Evolutionary conservation across 2,329 filamentous ascomycete species (phyloP), one percentile per base, ranked within the genome.

Genomic region (Dendryphion nanum): DNA sequence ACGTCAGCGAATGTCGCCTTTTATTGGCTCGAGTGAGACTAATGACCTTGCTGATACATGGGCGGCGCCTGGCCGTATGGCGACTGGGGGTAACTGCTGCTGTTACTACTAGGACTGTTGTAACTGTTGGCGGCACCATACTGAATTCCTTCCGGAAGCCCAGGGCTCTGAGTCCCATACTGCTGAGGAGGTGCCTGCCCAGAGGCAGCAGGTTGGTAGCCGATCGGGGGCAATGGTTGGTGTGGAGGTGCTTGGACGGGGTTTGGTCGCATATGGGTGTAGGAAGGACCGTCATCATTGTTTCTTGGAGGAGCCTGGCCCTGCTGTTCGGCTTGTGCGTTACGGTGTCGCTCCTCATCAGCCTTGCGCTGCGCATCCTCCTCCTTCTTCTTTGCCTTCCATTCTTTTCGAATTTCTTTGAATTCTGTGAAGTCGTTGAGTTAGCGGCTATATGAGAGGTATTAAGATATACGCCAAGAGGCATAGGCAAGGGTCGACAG

Each of bases 351-450:
- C 61, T 96, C 90, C 48, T 97, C 91, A 7, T 90, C 88, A 10
- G 85, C 86, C 74, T 96, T 96, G 60, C 90, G 86, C 55, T 82
- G 78, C 35, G 84, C 84, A 51, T 97, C 91, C 57, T 97, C 91
- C 66, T 97, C 93, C 87, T 98, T 98, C 81, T 97, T 97, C 60
- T 93, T 89, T 26, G 88, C 87, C 74, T 97, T 98, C 93, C 93
- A 98, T 63, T 97, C 91, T 64, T 97, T 97, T 48, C 93, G 86
- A 44, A 97, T 96, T 62, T 98, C 93, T 66, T 98, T 98, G 73
- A 98, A 97, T 68, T 97, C 93, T 97, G 61, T 50, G 2, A 16
- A 3, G 57, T 41, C 43, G 41, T 45, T 38, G 40, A 57, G 66
- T 71, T 59, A 72, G 68, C 55, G 36, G 21, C 17, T 53, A 51